Evolutionary conservation across 495 filamentous ascomycete species (phyloP), one percentile per base, ranked within the genome.

Genomic region (Aspergillus heteromorphus): DNA sequence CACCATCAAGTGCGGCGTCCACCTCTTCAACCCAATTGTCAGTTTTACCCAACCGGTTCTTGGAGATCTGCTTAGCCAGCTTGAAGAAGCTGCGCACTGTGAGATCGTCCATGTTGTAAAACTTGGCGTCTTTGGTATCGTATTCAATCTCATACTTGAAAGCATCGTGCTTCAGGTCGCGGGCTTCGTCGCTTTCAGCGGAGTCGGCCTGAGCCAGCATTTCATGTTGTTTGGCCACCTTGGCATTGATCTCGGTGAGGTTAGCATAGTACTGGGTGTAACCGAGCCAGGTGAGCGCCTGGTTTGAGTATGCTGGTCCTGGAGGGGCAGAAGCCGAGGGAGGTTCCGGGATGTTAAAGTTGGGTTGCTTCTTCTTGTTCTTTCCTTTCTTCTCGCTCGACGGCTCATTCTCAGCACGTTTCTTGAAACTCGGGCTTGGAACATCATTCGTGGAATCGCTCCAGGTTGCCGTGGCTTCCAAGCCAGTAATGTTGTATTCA

Each of bases 231-330:
- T 60, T 45, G 2, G 53, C 54, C 54, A 80, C 74, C 60, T 85
- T 78, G 41, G 85, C 86, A 65, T 97, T 95, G 73, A 95, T 85
- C 54, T 79, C 71, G 0, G 95, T 97, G 2, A 99, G 73, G 70
- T 99, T 99, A 40, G 92, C 91, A 67, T 79, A 96, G 72, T 95
- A 97, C 60, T 99, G 93, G 4, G 83, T 91, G 64, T 87, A 97
- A 9, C 87, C 77, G 2, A 88, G 76, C 56, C 87, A 73, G 0
- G 88, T 86, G 20, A 96, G 74, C 0, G 89, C 71, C 65, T 99
- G 95, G 25, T 87, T 84, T 3, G 86, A 92, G 68, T 99, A 97
- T 3, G 89, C 95, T 0, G 93, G 93, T 1, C 93, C 93, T 0
- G 93, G 95, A 9, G 84, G 83, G 20, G 87, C 65, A 4, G 81